Percentiles rank a stretch among this genome's conserved stretches.
Conservation (phyloP, 2,329 filamentous ascomycete genomes). For the Metarhizium brunneum region DNA sequence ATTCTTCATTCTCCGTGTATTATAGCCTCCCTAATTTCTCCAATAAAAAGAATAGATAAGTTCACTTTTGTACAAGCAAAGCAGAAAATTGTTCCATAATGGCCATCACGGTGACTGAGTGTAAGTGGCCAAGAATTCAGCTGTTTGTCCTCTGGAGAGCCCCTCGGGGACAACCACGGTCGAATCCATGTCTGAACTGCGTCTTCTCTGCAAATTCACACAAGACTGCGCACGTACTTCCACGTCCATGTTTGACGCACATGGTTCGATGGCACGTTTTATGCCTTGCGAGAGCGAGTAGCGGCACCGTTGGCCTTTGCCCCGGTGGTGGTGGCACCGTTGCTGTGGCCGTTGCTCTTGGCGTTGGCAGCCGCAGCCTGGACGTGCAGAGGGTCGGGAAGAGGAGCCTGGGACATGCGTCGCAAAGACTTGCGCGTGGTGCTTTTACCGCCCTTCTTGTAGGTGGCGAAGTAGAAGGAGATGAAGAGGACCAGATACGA, state of each 20-base stretch:
- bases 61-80: constrained; percentile 5
- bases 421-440: constrained; percentile 72
- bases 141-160: background rate
- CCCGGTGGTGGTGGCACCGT: constrained; percentile 44
- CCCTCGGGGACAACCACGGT: background rate
- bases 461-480: constrained; percentile 96
- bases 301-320: constrained; percentile 49
- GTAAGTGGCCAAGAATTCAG: background rate
- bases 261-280: constrained; percentile 7
- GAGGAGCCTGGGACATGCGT: constrained; percentile 54
- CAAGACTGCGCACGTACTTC: background rate
- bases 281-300: constrained; percentile 62
- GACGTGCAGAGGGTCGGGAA: constrained; percentile 76
- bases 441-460: constrained; percentile 76
- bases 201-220: background rate
- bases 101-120: background rate
- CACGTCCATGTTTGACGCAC: background rate
- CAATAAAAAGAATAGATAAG: constrained; percentile 2
- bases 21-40: constrained; percentile 1
- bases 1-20: background rate
- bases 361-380: constrained; percentile 43
- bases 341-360: constrained; percentile 37
- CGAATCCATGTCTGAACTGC: background rate
- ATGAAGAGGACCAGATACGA: constrained; percentile 98
- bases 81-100: background rate